A percentile compares a stretch with the other conserved stretches of the same genome.
phyloP scores from a whole-genome alignment of 495 filamentous ascomycete genomes.

The Penicillium angulare region DNA sequence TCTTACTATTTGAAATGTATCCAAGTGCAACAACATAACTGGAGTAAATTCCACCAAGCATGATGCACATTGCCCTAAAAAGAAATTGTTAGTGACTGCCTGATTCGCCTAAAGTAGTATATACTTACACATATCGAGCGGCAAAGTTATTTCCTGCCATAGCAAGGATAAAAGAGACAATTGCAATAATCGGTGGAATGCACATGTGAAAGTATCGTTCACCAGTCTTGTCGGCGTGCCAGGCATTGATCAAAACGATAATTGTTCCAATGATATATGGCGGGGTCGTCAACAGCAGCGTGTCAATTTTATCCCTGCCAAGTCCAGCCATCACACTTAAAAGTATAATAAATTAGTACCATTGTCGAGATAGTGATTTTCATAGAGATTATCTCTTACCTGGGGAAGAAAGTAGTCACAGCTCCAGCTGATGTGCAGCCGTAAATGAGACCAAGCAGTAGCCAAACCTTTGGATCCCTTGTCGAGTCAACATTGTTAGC shows the following conservation, averaged over 20 bases:
- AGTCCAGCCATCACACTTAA: slow-evolving; percentile 15
- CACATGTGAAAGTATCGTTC: slow-evolving; percentile 73
- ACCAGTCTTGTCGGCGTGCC: slow-evolving; percentile 70
- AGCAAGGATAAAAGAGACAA: slow-evolving; percentile 68
- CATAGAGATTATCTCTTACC: slow-evolving; percentile 1
- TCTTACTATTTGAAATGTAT: slow-evolving; percentile 52
- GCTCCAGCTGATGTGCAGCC: slow-evolving; percentile 63
- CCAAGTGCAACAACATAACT: slow-evolving; percentile 67
- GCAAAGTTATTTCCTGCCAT: slow-evolving; percentile 45
- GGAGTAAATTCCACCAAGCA: slow-evolving; percentile 16
- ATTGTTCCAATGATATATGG: slow-evolving; percentile 68
- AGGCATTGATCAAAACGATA: slow-evolving; percentile 64
- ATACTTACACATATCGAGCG: slow-evolving; percentile 26
- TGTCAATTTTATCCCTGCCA: slow-evolving; percentile 9
- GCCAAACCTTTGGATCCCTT: slow-evolving; percentile 16
- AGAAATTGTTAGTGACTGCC: not conserved
- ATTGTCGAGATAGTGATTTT: not conserved
- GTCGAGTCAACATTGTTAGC: not conserved
- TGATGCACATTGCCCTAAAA: slow-evolving; percentile 17
- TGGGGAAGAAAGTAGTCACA: slow-evolving; percentile 78
- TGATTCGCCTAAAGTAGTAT: not conserved
- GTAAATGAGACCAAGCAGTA: slow-evolving; percentile 33
- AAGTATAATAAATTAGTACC: not conserved
- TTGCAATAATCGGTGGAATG: slow-evolving; percentile 60
- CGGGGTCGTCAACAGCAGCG: slow-evolving; percentile 67